Evolutionary conservation across 805 yeast species (phyloP).

Genomic region (Debaryomyces hansenii): DNA sequence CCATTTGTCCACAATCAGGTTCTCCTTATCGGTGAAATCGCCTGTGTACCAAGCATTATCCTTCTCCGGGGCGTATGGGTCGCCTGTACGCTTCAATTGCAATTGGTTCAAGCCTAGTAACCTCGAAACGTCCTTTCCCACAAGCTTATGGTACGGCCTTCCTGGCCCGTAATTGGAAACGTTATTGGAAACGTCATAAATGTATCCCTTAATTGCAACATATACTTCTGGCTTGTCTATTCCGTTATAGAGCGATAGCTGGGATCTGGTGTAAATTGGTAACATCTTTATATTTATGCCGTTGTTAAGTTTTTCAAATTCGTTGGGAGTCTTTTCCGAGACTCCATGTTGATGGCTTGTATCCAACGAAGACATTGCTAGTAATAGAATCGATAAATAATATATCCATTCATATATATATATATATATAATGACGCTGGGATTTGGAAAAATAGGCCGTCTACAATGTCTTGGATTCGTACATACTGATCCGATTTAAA

Average conservation of each 20-base stretch:
- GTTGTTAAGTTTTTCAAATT: constrained; percentile 30
- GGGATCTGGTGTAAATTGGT: constrained; percentile 33
- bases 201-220: constrained; percentile 72
- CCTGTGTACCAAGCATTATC: constrained; percentile 47
- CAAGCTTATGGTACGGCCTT: constrained; percentile 66
- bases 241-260: constrained; percentile 36
- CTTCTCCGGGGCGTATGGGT: not conserved
- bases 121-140: constrained; percentile 76
- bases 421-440: no score
- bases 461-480: no score
- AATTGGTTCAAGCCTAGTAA: constrained; percentile 67
- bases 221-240: constrained; percentile 43
- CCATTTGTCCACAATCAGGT: constrained; percentile 72
- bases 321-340: constrained; percentile 13
- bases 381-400: not conserved
- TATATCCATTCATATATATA: not conserved
- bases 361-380: not conserved
- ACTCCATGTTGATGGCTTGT: not conserved
- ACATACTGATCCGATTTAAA: no score
- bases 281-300: constrained; percentile 27
- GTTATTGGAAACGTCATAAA: constrained; percentile 77
- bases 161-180: constrained; percentile 74
- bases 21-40: constrained; percentile 59
- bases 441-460: no score
- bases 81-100: constrained; percentile 14